phyloP scores from a whole-genome alignment of 2,329 filamentous ascomycete species.

The Shiraia sp. region DNA sequence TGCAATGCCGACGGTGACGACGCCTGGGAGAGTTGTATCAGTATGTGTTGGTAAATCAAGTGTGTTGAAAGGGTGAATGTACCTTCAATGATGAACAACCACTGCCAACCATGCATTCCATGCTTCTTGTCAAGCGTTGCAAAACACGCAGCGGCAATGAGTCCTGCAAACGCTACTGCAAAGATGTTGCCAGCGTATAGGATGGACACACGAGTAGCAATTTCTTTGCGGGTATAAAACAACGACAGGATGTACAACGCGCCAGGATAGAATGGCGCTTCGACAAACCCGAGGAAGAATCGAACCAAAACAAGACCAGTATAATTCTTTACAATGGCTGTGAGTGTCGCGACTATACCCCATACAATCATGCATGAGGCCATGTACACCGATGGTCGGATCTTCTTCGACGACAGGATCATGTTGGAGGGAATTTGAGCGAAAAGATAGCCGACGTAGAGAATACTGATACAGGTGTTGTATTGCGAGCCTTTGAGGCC shows the following conservation, averaged over 20 bases:
- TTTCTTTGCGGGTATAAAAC: slow-evolving; percentile 63
- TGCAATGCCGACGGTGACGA: slow-evolving; percentile 32
- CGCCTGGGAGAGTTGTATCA: slow-evolving; percentile 5
- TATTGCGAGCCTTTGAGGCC: slow-evolving; percentile 28
- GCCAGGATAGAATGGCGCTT: slow-evolving; percentile 60
- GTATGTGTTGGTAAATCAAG: neutral
- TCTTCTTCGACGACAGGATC: slow-evolving; percentile 42
- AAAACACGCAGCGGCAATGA: slow-evolving; percentile 22
- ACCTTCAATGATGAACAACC: slow-evolving; percentile 29
- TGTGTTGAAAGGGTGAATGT: neutral
- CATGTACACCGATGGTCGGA: slow-evolving; percentile 38
- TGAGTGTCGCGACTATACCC: slow-evolving; percentile 35
- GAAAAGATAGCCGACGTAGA: slow-evolving; percentile 29
- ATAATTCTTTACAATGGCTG: slow-evolving; percentile 34
- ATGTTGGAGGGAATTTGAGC: slow-evolving; percentile 49
- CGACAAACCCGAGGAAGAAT: slow-evolving; percentile 37
- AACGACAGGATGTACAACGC: slow-evolving; percentile 64
- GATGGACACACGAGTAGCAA: slow-evolving; percentile 24
- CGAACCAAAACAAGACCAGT: slow-evolving; percentile 32
- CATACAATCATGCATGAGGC: slow-evolving; percentile 37
- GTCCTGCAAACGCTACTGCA: slow-evolving; percentile 15
- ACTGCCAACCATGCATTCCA: slow-evolving; percentile 23
- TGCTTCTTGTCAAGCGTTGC: slow-evolving; percentile 17
- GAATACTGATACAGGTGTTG: slow-evolving; percentile 51
- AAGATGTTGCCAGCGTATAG: slow-evolving; percentile 19